phyloP scores from a whole-genome alignment of 306 rosid species.

The Calophaca sinica region DNA sequence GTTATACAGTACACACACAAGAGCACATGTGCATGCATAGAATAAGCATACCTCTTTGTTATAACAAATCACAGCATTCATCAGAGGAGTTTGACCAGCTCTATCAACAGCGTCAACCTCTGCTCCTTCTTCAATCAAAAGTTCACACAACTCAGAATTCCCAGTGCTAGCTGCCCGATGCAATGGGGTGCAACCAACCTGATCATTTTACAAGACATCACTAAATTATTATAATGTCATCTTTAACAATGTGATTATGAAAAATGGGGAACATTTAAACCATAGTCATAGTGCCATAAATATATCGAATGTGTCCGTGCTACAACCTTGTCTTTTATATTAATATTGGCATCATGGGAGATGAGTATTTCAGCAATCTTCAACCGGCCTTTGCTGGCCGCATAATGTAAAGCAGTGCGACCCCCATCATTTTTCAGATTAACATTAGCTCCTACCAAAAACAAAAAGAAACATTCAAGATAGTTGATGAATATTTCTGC shows the following conservation, averaged over 20 bases:
- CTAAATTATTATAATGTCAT: constrained; percentile 10
- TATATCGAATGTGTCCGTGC: constrained; percentile 39
- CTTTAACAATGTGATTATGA: constrained; percentile 28
- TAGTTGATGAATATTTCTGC: constrained; percentile 9
- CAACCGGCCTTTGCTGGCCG: constrained; percentile 88
- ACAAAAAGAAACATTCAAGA: constrained; percentile 33
- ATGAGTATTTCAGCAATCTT: constrained; percentile 78
- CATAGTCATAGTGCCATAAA: constrained; percentile 24
- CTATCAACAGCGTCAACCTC: constrained; percentile 81
- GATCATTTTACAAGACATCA: constrained; percentile 30
- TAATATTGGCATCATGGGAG: constrained; percentile 76
- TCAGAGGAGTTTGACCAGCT: constrained; percentile 86
- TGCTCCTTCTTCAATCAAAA: constrained; percentile 96
- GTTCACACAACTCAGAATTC: constrained; percentile 79
- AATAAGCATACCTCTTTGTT: constrained; percentile 73
- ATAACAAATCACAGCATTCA: constrained; percentile 82
- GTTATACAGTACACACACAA: neutral
- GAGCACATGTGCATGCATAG: neutral
- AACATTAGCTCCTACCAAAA: constrained; percentile 76
- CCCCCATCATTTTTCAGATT: constrained; percentile 79
- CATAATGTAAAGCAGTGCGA: constrained; percentile 93
- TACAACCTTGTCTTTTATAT: constrained; percentile 80
- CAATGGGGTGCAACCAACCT: constrained; percentile 96
- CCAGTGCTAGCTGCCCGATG: constrained; percentile 96
- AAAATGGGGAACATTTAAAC: constrained; percentile 11